A percentile compares a stretch with the other conserved stretches of the same genome.
These are phyloP conservation scores for Cladochytrium replicatum DNA, from an alignment of 192 early-diverging fungal species.

Conservation along the genomic window DNA sequence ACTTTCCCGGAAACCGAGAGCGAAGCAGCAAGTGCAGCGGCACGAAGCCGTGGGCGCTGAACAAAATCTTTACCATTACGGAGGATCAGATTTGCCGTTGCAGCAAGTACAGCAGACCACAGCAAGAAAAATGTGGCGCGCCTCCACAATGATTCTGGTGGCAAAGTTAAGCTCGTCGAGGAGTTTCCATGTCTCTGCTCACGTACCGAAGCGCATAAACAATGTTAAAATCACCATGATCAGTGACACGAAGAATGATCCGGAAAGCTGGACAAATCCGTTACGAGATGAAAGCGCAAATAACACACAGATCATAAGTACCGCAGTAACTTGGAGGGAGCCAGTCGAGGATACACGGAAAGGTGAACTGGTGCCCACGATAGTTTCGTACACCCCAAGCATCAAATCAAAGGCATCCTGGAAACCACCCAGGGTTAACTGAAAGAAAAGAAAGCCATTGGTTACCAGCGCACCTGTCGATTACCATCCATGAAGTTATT, in stretches of 20 bases:
- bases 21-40: no score
- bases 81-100: slow-evolving; percentile 16
- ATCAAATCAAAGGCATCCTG: slow-evolving; percentile 84
- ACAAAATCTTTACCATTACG: slow-evolving; percentile 35
- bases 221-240: slow-evolving; percentile 25
- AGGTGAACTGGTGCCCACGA: slow-evolving; percentile 4
- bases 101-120: slow-evolving; percentile 10
- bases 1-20: no score
- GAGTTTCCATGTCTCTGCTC: background rate
- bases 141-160: slow-evolving; percentile 17
- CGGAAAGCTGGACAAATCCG: no score
- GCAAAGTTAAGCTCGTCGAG: background rate
- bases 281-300: background rate
- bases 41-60: slow-evolving; percentile 29
- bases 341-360: slow-evolving; percentile 4
- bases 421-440: slow-evolving; percentile 1
- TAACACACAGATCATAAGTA: background rate
- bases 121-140: slow-evolving; percentile 8
- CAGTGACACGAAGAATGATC: slow-evolving; percentile 9
- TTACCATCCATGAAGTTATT: slow-evolving; percentile 93
- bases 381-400: slow-evolving; percentile 53
- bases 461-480: slow-evolving; percentile 50
- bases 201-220: slow-evolving; percentile 21
- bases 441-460: background rate
- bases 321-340: slow-evolving; percentile 1